These are phyloP conservation scores for Hypholoma fasciculare DNA, from an alignment of 768 basidiomycete genomes.

Conservation along the genomic window DNA sequence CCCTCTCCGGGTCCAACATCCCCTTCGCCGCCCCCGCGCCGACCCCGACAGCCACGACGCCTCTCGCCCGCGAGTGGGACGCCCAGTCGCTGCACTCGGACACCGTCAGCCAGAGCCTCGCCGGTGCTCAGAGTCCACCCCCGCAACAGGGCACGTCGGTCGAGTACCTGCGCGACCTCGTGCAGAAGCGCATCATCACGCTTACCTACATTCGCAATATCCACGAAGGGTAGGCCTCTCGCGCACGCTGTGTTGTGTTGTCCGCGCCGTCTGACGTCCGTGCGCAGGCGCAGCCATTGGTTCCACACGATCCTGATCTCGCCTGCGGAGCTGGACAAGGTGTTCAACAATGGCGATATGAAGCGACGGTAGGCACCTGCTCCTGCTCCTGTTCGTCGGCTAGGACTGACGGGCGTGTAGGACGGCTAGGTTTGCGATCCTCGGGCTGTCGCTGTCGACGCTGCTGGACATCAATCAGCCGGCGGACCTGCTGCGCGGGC, in stretches of 20 bases:
- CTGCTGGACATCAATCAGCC: constrained; percentile 81
- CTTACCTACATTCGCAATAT: constrained; percentile 84
- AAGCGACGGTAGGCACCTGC: constrained; percentile 60
- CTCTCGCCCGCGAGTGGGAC: constrained; percentile 65
- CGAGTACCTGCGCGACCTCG: constrained; percentile 76
- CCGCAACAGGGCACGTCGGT: constrained; percentile 67
- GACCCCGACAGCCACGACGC: constrained; percentile 42
- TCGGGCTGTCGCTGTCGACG: constrained; percentile 84
- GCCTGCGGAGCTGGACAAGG: constrained; percentile 68
- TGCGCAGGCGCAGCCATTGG: constrained; percentile 74
- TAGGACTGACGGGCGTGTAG: constrained; percentile 34
- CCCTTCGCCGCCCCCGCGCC: constrained; percentile 36
- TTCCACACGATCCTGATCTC: constrained; percentile 86
- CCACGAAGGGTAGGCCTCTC: constrained; percentile 73
- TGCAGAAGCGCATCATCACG: constrained; percentile 83
- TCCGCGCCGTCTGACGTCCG: not conserved
- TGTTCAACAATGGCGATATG: constrained; percentile 75
- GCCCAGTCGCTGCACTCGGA: constrained; percentile 64
- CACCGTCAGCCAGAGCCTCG: constrained; percentile 31
- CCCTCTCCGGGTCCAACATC: constrained; percentile 31
- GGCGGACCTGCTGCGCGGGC: constrained; percentile 74
- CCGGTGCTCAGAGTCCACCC: constrained; percentile 42
- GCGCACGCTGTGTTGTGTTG: not conserved
- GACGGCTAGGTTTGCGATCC: constrained; percentile 78
- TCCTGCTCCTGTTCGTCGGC: not conserved